Base-by-base conservation (phyloP, 495 filamentous ascomycete species). In the Penicillium turbatum region DNA sequence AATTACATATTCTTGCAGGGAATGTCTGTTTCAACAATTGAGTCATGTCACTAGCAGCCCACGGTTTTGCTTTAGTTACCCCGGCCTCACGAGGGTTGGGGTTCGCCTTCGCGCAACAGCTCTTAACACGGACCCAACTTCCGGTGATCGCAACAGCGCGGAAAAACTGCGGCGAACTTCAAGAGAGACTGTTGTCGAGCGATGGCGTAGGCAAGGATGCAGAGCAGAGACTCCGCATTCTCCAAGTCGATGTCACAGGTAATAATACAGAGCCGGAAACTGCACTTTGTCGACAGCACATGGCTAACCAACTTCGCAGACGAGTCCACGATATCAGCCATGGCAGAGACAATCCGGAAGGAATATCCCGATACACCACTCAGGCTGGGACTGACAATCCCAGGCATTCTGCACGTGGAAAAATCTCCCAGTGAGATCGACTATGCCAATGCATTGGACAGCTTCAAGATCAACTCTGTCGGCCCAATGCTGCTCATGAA, bases 51-150 rank as follows among this genome's bases (percentile, higher is more conserved):
- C 19, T 39, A 45, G 35, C 51, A 35, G 29, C 54, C 7, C 48
- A 60, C 37, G 64, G 64, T 3, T 67, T 67, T 41, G 64, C 61
- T 2, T 15, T 76, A 16, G 67, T 74, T 0, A 70, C 82, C 16
- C 90, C 89, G 0, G 80, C 88, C 10, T 90, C 85, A 10, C 76
- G 87, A 19, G 89, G 90, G 12, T 82, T 93, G 56, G 89, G 87
- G 16, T 77, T 88, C 56, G 82, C 85, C 24, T 72, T 95, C 13
- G 82, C 86, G 5, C 79, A 83, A 5, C 79, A 84, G 32, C 72
- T 95, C 10, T 77, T 93, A 12, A 68, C 72, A 45, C 80, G 75
- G 15, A 90, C 88, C 19, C 69, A 72, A 6, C 68, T 86, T 11
- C 88, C 88, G 3, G 75, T 93, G 27, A 75, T 92, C 11, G 87